Evolutionary conservation across 1,284 basidiomycete genomes (phyloP).

Genomic region (Ceratobasidium papillatum): DNA sequence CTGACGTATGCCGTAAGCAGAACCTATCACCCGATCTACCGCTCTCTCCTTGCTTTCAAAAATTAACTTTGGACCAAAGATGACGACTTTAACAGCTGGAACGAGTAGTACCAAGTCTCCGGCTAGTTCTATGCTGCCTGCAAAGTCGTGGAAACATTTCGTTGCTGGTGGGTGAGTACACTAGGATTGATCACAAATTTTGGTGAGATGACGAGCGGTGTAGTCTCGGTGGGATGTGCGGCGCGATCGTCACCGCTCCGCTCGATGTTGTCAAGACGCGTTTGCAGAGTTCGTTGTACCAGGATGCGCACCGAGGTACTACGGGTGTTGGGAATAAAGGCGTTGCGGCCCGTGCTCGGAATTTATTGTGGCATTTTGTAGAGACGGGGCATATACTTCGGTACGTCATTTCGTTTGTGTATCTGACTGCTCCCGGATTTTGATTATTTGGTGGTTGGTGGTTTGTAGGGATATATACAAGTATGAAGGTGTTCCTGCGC

Average conservation of each 20-base stretch:
- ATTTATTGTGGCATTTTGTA: slow-evolving; percentile 90
- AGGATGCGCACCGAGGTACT: slow-evolving; percentile 58
- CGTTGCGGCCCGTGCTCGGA: slow-evolving; percentile 49
- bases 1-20: slow-evolving; percentile 1
- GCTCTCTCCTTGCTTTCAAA: too few relatives aligned
- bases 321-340: slow-evolving; percentile 29
- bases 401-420: slow-evolving; percentile 57
- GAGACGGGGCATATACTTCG: slow-evolving; percentile 91
- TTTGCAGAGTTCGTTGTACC: slow-evolving; percentile 90
- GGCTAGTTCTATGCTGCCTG: slow-evolving; percentile 57
- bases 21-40: background rate
- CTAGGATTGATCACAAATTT: background rate
- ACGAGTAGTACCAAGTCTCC: background rate
- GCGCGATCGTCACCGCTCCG: slow-evolving; percentile 94
- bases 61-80: background rate
- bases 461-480: slow-evolving; percentile 79
- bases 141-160: slow-evolving; percentile 86
- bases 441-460: background rate
- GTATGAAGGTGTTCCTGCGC: slow-evolving; percentile 88
- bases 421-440: slow-evolving; percentile 8
- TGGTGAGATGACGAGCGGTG: background rate
- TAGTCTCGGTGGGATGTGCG: slow-evolving; percentile 96
- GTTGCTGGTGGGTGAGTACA: slow-evolving; percentile 83
- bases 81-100: background rate
- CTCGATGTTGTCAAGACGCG: slow-evolving; percentile 99